Evolutionary conservation across 345 rosid species (phyloP).

Genomic region (Eutrema japonicum): DNA sequence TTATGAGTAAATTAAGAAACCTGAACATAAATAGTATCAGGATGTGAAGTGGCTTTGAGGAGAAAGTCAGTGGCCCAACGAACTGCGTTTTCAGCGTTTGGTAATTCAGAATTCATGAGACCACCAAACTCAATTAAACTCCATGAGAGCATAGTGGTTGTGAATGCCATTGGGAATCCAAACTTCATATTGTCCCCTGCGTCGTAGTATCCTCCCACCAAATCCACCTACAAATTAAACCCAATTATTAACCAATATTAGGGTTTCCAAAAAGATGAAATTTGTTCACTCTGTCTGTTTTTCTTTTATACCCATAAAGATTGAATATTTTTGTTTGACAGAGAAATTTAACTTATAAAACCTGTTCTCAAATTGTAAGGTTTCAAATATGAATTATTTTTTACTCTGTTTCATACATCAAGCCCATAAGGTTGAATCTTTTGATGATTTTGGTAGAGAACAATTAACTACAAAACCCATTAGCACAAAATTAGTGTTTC

Average conservation of each 20-base stretch:
- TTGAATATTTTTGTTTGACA: background rate
- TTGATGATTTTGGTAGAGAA: background rate
- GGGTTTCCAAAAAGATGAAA: background rate
- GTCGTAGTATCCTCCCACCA: slow-evolving; percentile 90
- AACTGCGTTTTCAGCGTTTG: slow-evolving; percentile 56
- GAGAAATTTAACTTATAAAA: slow-evolving; percentile 32
- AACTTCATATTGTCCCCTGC: slow-evolving; percentile 94
- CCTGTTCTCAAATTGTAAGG: background rate
- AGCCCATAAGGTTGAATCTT: background rate
- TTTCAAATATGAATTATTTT: background rate
- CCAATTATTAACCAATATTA: slow-evolving; percentile 2
- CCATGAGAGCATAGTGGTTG: slow-evolving; percentile 83
- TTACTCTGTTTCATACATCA: slow-evolving; percentile 17
- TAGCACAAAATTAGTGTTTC: too few relatives aligned
- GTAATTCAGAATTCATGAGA: slow-evolving; percentile 53
- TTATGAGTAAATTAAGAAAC: slow-evolving; percentile 26
- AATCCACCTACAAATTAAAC: slow-evolving; percentile 57
- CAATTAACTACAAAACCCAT: too few relatives aligned
- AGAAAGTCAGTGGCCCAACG: slow-evolving; percentile 76
- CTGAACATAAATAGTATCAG: slow-evolving; percentile 54
- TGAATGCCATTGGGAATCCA: slow-evolving; percentile 90
- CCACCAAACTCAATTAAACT: slow-evolving; percentile 64
- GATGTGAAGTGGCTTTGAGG: slow-evolving; percentile 71
- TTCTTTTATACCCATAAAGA: too few relatives aligned
- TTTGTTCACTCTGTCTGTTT: background rate